phyloP scores from a whole-genome alignment of 2,329 filamentous ascomycete genomes.

The Colletotrichum trifolii region DNA sequence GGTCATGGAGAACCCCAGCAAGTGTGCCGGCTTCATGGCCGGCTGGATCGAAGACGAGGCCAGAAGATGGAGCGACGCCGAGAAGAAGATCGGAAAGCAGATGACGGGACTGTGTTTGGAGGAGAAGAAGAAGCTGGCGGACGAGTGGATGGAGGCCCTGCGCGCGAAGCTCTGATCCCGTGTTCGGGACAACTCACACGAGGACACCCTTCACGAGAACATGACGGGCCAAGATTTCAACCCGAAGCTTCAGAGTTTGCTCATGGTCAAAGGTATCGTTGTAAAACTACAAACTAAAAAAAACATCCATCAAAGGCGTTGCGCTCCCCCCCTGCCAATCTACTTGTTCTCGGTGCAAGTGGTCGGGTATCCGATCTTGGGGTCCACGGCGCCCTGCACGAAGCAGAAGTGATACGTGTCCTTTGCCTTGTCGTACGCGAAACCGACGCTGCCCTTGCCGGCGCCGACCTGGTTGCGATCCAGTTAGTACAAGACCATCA shows the following conservation, averaged over 20 bases:
- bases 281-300: too few relatives aligned
- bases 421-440: conserved; percentile 18
- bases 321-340: neutral
- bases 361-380: conserved; percentile 3
- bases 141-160: too few relatives aligned
- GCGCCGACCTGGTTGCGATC: neutral
- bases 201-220: too few relatives aligned
- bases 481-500: neutral
- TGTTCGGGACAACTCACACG: too few relatives aligned
- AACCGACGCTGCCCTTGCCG: conserved; percentile 9
- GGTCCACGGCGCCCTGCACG: conserved; percentile 4
- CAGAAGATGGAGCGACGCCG: neutral
- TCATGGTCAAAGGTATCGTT: too few relatives aligned
- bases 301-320: neutral
- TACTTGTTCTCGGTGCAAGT: neutral
- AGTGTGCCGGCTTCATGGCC: neutral
- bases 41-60: neutral
- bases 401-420: conserved; percentile 21
- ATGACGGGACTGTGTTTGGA: too few relatives aligned
- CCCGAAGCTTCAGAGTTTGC: too few relatives aligned
- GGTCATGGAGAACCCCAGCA: neutral
- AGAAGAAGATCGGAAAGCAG: too few relatives aligned
- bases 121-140: too few relatives aligned
- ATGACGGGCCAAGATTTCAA: too few relatives aligned
- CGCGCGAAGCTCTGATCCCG: too few relatives aligned